Percentiles rank a stretch among this genome's conserved stretches.
Conservation (phyloP, 2,329 filamentous ascomycete genomes). For the Fusarium cicatricum region DNA sequence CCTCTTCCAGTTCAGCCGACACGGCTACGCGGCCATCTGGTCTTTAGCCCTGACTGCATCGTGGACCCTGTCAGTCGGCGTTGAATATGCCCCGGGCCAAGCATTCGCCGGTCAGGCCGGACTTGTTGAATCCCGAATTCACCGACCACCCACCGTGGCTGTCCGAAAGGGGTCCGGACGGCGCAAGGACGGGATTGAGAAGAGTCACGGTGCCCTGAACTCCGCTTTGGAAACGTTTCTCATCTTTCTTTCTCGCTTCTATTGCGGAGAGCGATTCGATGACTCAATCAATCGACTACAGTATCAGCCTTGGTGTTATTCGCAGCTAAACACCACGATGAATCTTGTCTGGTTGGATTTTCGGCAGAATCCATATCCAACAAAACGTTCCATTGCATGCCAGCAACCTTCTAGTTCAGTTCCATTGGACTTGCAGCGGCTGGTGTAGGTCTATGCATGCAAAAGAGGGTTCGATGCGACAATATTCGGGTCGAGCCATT, state of each 20-base stretch:
- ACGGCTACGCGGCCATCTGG: conserved; percentile 23
- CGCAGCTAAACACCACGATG: conserved; percentile 10
- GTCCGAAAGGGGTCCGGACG: conserved; percentile 10
- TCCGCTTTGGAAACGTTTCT: conserved; percentile 26
- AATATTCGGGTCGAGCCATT: conserved; percentile 17
- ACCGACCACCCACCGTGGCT: conserved; percentile 25
- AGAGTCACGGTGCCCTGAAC: conserved; percentile 21
- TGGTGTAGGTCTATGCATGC: not conserved
- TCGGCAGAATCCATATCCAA: conserved; percentile 5
- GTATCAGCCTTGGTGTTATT: conserved; percentile 28
- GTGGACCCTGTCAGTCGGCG: conserved; percentile 16
- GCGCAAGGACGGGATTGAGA: conserved; percentile 25
- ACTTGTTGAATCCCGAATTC: conserved; percentile 20
- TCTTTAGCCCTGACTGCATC: not conserved
- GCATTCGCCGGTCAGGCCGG: conserved; percentile 18
- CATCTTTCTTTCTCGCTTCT: conserved; percentile 25
- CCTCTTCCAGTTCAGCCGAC: conserved; percentile 7
- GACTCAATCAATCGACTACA: conserved; percentile 20
- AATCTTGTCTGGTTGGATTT: not conserved
- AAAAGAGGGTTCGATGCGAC: conserved; percentile 10
- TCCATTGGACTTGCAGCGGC: conserved; percentile 11
- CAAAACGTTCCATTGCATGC: conserved; percentile 10
- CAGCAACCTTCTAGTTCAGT: conserved; percentile 16
- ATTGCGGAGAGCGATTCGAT: conserved; percentile 20
- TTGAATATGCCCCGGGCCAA: conserved; percentile 20